These are phyloP conservation scores for Sicyos edulis DNA, from an alignment of 306 rosid species.

Conservation along the genomic window DNA sequence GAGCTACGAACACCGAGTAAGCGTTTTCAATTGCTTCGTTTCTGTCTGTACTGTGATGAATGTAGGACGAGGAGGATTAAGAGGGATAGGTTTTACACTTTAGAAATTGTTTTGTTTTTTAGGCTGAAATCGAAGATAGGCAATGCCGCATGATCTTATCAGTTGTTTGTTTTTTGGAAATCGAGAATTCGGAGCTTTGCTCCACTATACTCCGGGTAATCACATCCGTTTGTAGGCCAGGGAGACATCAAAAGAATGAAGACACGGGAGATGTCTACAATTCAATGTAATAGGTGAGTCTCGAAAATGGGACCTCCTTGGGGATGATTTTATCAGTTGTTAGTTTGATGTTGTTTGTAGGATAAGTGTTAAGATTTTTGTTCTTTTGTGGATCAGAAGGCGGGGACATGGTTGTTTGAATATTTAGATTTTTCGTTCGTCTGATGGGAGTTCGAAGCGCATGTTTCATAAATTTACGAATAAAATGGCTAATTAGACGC, in stretches of 20 bases:
- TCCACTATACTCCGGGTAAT: no score
- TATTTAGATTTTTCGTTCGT: background rate
- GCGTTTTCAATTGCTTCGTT: background rate
- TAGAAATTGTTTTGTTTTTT: background rate
- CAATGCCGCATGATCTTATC: background rate
- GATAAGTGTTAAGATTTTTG: background rate
- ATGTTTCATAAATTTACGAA: background rate
- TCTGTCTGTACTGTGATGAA: background rate
- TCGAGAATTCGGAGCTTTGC: no score
- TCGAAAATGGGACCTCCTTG: no score
- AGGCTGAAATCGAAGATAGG: background rate
- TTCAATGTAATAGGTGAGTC: no score
- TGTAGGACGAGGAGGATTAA: background rate
- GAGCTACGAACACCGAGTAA: constrained; percentile 64
- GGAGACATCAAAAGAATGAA: no score
- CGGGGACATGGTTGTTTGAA: constrained; percentile 8
- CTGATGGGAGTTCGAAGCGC: constrained; percentile 7
- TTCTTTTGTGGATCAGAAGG: background rate
- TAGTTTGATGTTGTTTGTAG: background rate
- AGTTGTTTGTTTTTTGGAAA: no score
- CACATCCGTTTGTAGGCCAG: no score
- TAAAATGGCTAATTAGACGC: background rate
- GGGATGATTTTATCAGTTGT: background rate
- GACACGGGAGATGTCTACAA: no score
- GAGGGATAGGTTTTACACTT: no score